Evolutionary conservation across 192 early-diverging fungal genomes (phyloP).

Genomic region (Spizellomyces sp.): DNA sequence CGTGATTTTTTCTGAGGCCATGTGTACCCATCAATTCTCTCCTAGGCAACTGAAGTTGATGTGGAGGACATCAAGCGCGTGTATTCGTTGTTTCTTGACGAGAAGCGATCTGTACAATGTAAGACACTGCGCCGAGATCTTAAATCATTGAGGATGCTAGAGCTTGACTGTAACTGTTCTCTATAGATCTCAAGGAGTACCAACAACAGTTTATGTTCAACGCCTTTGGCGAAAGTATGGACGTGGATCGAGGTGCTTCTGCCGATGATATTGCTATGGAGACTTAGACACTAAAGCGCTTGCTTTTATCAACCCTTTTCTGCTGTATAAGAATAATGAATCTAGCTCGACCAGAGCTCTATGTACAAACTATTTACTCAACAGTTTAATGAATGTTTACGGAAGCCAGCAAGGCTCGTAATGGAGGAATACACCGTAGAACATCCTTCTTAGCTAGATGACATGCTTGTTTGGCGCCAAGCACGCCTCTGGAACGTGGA

Average conservation of each 20-base stretch:
- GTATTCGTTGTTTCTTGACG: constrained; percentile 94
- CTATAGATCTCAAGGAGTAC: constrained; percentile 80
- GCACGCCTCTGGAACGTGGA: constrained; percentile 56
- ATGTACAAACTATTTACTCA: too few species aligned
- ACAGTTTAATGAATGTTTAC: too few species aligned
- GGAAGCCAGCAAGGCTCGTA: too few species aligned
- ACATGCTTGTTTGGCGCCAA: constrained; percentile 73
- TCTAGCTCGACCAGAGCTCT: too few species aligned
- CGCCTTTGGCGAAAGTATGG: constrained; percentile 25
- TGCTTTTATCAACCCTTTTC: too few species aligned
- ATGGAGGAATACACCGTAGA: too few species aligned
- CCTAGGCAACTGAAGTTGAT: constrained; percentile 82
- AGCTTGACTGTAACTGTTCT: not conserved
- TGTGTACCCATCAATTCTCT: constrained; percentile 9
- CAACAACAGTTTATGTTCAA: constrained; percentile 96
- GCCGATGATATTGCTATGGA: too few species aligned
- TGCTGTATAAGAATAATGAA: too few species aligned
- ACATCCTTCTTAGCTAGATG: not conserved
- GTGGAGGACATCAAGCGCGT: constrained; percentile 93
- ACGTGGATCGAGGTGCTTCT: constrained; percentile 5
- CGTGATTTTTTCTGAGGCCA: constrained; percentile 17
- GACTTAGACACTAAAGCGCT: too few species aligned
- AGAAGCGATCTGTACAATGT: constrained; percentile 93
- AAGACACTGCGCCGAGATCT: constrained; percentile 7
- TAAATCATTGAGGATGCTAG: not conserved